Evolutionary conservation across 2,329 filamentous ascomycete species (phyloP), one percentile per base, ranked within the genome.

Genomic region (Fusarium pseudonygamai): DNA sequence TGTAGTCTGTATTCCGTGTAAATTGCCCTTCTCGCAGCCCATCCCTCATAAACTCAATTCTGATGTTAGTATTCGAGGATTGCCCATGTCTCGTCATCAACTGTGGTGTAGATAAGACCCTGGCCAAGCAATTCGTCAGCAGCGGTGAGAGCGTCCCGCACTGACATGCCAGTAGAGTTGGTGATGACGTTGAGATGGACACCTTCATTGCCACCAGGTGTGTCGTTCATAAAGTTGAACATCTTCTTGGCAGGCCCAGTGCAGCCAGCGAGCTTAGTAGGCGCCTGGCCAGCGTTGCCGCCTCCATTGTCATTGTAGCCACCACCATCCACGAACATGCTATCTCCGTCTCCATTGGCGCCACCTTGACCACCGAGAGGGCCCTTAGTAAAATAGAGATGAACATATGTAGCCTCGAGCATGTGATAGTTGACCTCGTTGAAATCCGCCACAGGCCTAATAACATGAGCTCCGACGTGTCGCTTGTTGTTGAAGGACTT

Each of bases 351-450:
- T 39, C 78, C 84, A 37, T 81, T 84, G 62, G 77, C 83, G n/a
- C 76, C 83, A 18, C 80, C 84, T 76, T 79, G 73, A 67, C 81
- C 79, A 50, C 82, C 85, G 82, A 80, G 85, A 7, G 91, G 88
- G 1, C 95, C 95, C 49, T 90, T 89, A 20, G 92, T 93, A 81
- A 95, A 93, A 83, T 92, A 92, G 57, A 99, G 86, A 84, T 99
- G 96, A 56, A 97, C 93, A 65, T 93, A 93, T 11, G 95, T 93
- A 32, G 94, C 92, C 84, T 99, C 96, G 60, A 99, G 90, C 74
- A 98, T 84, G 83, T 98, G 96, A 81, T 94, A 97, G 80, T 92
- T 93, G 81, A 98, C 89, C 87, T 99, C 96, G 85, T 99, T 97
- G 85, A 92, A 92, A 82, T 98, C 93, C 62, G 88, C 85, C 61